Evolutionary conservation across 495 filamentous ascomycete species (phyloP), one percentile per base, ranked within the genome.

Genomic region (Pyrenula massariospora): DNA sequence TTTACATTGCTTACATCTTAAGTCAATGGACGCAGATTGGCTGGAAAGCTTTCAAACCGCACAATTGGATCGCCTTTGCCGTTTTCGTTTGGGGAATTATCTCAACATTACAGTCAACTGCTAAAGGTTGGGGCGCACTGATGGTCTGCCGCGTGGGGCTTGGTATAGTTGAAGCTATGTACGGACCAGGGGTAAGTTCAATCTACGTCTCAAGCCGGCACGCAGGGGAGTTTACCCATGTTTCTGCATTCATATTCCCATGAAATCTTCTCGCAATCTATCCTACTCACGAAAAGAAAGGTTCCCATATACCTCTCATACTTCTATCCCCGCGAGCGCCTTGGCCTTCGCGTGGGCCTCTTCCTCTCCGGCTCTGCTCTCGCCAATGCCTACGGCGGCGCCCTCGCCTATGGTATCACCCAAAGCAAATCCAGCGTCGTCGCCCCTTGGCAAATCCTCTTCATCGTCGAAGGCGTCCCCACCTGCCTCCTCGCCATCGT

Each of bases 271-370:
- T 15, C 31, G 15, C 15, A 15, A 42, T 15, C 31, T 8, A 15
- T 55, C 12, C 15, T 15, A 15, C 31, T 42, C 31, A 42, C 15
- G 15, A 42, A 8, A 8, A 42, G 66, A 1, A 69, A 68, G 20
- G 63, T 72, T 0, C 68, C 70, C 3, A 47, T 72, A 0, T 74
- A 73, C 58, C 61, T 74, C 10, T 62, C 60, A 3, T 60, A 54
- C 42, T 60, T 62, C 22, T 62, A 62, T 25, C 60, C 60, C 12
- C 57, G 58, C 2, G 55, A 63, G 23, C 57, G 52, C 5, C 12
- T 63, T 10, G 59, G 60, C 2, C 21, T 60, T 15, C 54, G 60
- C 2, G 24, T 42, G 25, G 60, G 59, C 22, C 42, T 60, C 11
- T 60, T 63, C 55, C 36, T 63, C 12, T 24, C 58, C 42, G 60